Evolutionary conservation across 192 early-diverging fungal genomes (phyloP).

Genomic region (Spinellus fusiger): DNA sequence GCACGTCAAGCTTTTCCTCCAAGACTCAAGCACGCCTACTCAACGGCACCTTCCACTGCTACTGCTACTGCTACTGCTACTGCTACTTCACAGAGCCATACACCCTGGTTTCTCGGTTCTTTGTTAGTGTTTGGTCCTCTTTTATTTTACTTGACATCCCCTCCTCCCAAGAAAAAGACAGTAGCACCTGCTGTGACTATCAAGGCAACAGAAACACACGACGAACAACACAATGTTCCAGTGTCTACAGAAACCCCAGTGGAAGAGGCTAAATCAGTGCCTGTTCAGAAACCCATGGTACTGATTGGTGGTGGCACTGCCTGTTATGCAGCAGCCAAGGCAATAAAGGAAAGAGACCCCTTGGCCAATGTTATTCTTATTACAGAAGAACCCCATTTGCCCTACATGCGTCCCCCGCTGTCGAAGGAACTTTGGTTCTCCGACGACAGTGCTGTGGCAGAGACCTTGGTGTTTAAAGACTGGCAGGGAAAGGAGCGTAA

Average conservation of each 20-base stretch:
- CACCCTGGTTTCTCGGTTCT: constrained; percentile 39
- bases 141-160: neutral
- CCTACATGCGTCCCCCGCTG: constrained; percentile 61
- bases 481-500: constrained; percentile 54
- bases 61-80: constrained; percentile 1
- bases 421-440: constrained; percentile 66
- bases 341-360: constrained; percentile 54
- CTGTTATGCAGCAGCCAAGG: constrained; percentile 50
- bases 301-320: constrained; percentile 57
- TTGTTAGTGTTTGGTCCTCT: constrained; percentile 34
- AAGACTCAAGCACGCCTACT: too few relatives aligned
- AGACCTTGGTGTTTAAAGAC: constrained; percentile 47
- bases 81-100: neutral
- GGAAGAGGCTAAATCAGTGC: constrained; percentile 23
- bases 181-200: neutral
- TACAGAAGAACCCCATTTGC: constrained; percentile 44
- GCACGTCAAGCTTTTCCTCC: too few relatives aligned
- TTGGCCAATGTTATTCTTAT: constrained; percentile 55
- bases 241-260: neutral
- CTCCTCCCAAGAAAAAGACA: constrained; percentile 5
- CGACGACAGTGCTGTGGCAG: constrained; percentile 29
- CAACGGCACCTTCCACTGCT: too few relatives aligned
- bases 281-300: constrained; percentile 38
- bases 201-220: too few relatives aligned
- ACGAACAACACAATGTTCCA: neutral